Evolutionary conservation across 495 filamentous ascomycete genomes (phyloP).

Genomic region (Aspergillus cristatus): DNA sequence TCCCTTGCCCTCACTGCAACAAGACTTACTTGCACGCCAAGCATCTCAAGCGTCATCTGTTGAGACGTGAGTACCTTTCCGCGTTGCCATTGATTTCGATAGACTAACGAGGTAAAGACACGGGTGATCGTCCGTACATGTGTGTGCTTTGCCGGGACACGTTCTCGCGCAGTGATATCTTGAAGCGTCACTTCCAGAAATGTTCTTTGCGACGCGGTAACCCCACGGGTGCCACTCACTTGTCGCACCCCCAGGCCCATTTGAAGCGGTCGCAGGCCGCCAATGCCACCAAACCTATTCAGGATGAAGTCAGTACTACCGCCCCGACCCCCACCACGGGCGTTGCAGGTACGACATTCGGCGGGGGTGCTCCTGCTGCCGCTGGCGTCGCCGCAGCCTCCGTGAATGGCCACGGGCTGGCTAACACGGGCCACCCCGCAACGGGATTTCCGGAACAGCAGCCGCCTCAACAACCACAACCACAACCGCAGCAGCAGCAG

Average conservation of each 20-base stretch:
- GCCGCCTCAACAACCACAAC: too few relatives aligned
- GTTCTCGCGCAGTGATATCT: slow-evolving; percentile 96
- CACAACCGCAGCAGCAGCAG: too few relatives aligned
- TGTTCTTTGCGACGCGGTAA: slow-evolving; percentile 93
- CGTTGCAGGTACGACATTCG: slow-evolving; percentile 34
- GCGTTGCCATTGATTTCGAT: not conserved
- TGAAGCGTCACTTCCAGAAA: slow-evolving; percentile 98
- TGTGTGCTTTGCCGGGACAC: slow-evolving; percentile 95
- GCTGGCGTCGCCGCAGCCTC: too few relatives aligned
- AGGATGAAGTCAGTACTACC: slow-evolving; percentile 42
- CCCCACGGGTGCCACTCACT: slow-evolving; percentile 82
- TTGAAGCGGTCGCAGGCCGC: slow-evolving; percentile 63
- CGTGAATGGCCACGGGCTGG: slow-evolving; percentile 39
- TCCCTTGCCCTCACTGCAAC: slow-evolving; percentile 90
- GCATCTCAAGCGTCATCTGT: slow-evolving; percentile 90
- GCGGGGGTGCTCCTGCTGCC: slow-evolving; percentile 17
- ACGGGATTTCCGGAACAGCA: slow-evolving; percentile 36
- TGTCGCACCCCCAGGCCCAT: slow-evolving; percentile 84
- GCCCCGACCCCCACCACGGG: slow-evolving; percentile 35
- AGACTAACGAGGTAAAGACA: slow-evolving; percentile 57
- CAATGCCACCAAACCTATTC: slow-evolving; percentile 44
- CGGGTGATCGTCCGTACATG: slow-evolving; percentile 93
- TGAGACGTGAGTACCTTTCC: slow-evolving; percentile 68
- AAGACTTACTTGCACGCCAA: slow-evolving; percentile 98
- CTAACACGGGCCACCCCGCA: slow-evolving; percentile 28